Base-by-base conservation (phyloP, 2,329 filamentous ascomycete genomes). In the Cladophialophora exuberans region DNA sequence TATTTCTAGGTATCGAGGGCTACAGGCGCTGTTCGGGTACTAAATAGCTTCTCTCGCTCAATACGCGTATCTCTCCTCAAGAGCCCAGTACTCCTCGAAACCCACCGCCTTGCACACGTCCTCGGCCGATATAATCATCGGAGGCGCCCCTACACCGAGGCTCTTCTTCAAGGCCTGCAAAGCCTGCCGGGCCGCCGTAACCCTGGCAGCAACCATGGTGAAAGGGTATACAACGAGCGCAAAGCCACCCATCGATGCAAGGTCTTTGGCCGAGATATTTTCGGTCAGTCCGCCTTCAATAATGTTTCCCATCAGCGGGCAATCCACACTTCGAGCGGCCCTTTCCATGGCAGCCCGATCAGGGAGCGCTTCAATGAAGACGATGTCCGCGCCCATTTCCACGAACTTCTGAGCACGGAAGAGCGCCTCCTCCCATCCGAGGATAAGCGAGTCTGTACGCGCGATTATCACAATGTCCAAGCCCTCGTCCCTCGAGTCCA, bases 81-180 rank as follows among this genome's bases (percentile, higher is more conserved):
- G 6, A 1, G 47, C 69, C 67, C 70, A 76, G 52, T 76, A 76
- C 25, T 74, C 70, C 41, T 72, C 72, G 49, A 79, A 78, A 0
- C 76, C 76, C 17, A 78, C 75, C 0, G 73, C 73, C 9, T 75
- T 70, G 31, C 73, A 77, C 0, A 79, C 74, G 42, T 79, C 73
- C 0, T 64, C 63, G 50, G 76, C 78, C 0, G 70, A 70, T 23
- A 79, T 56, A 36, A 79, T 73, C 59, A 69, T 72, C 1, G 74
- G 73, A 1, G 76, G 76, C 2, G 68, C 66, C 0, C 75, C 76
- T 4, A 69, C 65, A 0, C 67, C 69, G 61, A 79, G 67, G n/a
- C 70, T 73, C 18, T 65, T 66, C 62, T 79, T 79, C 28, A 79
- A 41, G 0, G 59, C 64, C 52, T 72, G 71, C 4, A 75, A 57